Percentiles rank a stretch among this genome's conserved stretches.
Evolutionary conservation across 768 basidiomycete species (phyloP).

Genomic region (Chalciporus piperatus): DNA sequence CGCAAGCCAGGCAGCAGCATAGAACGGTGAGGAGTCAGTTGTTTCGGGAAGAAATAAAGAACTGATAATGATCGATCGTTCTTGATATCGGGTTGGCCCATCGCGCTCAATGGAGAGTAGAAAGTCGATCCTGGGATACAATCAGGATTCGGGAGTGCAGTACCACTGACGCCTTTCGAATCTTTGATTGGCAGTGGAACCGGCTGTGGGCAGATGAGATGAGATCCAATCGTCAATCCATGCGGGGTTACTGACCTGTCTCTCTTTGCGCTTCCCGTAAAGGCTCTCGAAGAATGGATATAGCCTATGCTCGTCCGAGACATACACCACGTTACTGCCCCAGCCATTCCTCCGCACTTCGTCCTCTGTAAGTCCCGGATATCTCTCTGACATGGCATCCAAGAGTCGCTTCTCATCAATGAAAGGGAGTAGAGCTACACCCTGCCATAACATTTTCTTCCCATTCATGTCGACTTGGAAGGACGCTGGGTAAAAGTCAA

Average conservation of each 20-base stretch:
- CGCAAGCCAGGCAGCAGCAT: constrained; percentile 72
- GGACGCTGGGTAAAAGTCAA: constrained; percentile 89
- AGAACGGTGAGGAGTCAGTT: constrained; percentile 81
- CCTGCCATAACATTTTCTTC: constrained; percentile 99
- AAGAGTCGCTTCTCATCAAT: constrained; percentile 85
- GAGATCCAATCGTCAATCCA: neutral
- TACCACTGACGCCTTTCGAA: constrained; percentile 79
- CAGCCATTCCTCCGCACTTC: constrained; percentile 82
- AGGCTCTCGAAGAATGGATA: constrained; percentile 86
- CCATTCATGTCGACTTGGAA: constrained; percentile 99
- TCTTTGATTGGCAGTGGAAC: constrained; percentile 63
- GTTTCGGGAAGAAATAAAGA: constrained; percentile 85
- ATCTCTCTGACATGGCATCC: constrained; percentile 72
- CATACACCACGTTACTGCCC: constrained; percentile 82
- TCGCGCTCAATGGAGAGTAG: constrained; percentile 61
- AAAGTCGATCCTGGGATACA: constrained; percentile 93
- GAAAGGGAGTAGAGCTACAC: constrained; percentile 94
- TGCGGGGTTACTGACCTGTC: constrained; percentile 51
- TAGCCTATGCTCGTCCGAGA: constrained; percentile 78
- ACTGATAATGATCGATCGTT: constrained; percentile 88
- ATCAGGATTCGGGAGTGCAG: constrained; percentile 77
- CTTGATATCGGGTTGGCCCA: constrained; percentile 72
- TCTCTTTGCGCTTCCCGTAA: constrained; percentile 84
- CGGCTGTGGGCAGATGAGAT: constrained; percentile 50
- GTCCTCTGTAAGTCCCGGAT: constrained; percentile 68